Evolutionary conservation across 768 basidiomycete species (phyloP).

Genomic region (Trichaptum fuscoviolaceum): DNA sequence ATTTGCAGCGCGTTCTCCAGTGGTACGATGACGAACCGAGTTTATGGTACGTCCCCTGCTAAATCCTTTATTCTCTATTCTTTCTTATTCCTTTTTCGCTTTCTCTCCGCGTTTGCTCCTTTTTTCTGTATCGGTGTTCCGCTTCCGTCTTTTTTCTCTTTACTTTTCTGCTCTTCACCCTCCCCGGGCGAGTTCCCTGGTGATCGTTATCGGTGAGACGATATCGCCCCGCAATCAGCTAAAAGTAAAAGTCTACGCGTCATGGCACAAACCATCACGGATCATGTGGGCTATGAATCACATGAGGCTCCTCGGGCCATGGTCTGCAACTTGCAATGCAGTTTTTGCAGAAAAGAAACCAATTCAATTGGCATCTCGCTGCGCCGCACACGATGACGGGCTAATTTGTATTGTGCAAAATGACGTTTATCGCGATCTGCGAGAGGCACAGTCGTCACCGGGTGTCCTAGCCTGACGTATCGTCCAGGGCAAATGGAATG

Average conservation of each 20-base stretch:
- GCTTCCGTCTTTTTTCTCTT: not conserved
- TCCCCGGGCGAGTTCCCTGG: not conserved
- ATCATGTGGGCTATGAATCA: not conserved
- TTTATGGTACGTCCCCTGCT: slow-evolving; percentile 53
- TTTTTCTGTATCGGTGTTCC: not conserved
- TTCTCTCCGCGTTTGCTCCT: not conserved
- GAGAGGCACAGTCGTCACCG: not conserved
- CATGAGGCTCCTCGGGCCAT: not conserved
- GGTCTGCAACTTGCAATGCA: not conserved
- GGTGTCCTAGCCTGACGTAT: not conserved
- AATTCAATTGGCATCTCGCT: not conserved
- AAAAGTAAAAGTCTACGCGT: not conserved
- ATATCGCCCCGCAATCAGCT: not conserved
- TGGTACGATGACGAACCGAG: slow-evolving; percentile 73
- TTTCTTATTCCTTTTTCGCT: not conserved
- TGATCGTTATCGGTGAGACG: not conserved
- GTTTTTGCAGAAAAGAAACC: not conserved
- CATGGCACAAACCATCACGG: not conserved
- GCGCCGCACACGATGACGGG: not conserved
- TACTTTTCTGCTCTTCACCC: not conserved
- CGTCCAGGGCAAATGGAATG: not conserved
- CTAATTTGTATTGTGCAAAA: not conserved
- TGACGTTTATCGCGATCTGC: not conserved
- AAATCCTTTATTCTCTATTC: not conserved
- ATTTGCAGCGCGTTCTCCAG: slow-evolving; percentile 47